These are phyloP conservation scores for Cladosporium velox DNA, from an alignment of 2,329 filamentous ascomycete genomes.

Conservation along the genomic window DNA sequence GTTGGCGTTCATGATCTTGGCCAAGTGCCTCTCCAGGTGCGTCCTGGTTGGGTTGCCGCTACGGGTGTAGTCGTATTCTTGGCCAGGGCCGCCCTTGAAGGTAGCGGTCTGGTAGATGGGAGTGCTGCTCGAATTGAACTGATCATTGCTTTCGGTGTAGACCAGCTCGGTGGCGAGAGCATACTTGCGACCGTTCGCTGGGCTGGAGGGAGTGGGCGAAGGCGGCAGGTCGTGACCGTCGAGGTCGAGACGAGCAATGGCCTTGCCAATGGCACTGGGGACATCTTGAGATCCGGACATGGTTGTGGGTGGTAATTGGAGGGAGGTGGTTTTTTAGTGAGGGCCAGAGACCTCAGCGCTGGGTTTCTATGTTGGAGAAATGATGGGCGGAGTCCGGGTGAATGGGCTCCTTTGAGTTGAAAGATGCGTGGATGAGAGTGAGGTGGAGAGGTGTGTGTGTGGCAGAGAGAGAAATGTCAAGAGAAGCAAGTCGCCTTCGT, in stretches of 20 bases:
- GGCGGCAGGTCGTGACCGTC: conserved; percentile 85
- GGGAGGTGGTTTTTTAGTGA: conserved; percentile 34
- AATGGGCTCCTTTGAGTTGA: conserved; percentile 17
- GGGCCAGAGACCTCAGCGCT: conserved; percentile 37
- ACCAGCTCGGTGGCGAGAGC: conserved; percentile 94
- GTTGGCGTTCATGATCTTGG: conserved; percentile 97
- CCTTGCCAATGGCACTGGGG: conserved; percentile 43
- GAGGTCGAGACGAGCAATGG: conserved; percentile 63
- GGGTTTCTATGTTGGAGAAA: conserved; percentile 30
- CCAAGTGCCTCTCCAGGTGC: conserved; percentile 92
- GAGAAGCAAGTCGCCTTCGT: conserved; percentile 2
- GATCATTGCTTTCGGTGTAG: conserved; percentile 92
- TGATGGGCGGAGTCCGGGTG: conserved; percentile 30
- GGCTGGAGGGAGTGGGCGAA: conserved; percentile 90
- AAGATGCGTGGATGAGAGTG: not conserved
- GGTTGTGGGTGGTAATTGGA: conserved; percentile 23
- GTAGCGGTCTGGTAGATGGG: conserved; percentile 98
- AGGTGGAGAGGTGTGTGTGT: not conserved
- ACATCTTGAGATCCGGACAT: conserved; percentile 32
- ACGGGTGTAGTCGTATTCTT: conserved; percentile 97
- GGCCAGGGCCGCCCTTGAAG: conserved; percentile 83
- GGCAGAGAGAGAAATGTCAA: not conserved
- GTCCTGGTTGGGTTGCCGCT: conserved; percentile 96
- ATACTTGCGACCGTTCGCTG: conserved; percentile 82
- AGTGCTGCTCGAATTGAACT: conserved; percentile 94